Conservation (phyloP, 2,329 filamentous ascomycete species). For the Cryphonectria parasitica region DNA sequence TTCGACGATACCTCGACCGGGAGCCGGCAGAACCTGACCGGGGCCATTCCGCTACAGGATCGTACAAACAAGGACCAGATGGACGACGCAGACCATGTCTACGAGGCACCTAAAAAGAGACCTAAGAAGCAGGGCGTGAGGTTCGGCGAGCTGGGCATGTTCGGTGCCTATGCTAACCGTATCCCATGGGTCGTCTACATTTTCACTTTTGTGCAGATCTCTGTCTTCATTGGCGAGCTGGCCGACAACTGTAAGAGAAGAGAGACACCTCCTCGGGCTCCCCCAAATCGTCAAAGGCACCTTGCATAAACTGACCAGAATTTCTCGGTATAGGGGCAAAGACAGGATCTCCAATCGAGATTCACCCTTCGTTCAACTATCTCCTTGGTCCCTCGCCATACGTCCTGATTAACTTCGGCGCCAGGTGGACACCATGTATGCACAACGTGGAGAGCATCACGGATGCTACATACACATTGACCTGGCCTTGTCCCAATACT, state of each 20-base stretch:
- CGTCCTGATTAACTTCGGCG: conserved; percentile 95
- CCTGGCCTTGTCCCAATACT: conserved; percentile 82
- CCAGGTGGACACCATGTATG: conserved; percentile 93
- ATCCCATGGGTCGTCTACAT: conserved; percentile 83
- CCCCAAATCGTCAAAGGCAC: conserved; percentile 19
- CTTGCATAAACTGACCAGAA: conserved; percentile 27
- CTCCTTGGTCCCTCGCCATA: conserved; percentile 95
- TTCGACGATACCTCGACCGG: conserved; percentile 61
- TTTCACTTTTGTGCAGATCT: conserved; percentile 75
- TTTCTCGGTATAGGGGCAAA: conserved; percentile 58
- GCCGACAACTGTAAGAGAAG: conserved; percentile 74
- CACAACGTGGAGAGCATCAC: conserved; percentile 74
- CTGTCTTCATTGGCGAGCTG: conserved; percentile 87
- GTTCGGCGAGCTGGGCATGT: conserved; percentile 64
- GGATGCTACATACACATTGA: conserved; percentile 50
- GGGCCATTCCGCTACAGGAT: conserved; percentile 62
- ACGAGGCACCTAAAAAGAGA: conserved; percentile 54
- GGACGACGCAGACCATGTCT: conserved; percentile 60
- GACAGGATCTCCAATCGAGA: conserved; percentile 78
- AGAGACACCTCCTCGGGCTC: neutral
- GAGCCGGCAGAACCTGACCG: conserved; percentile 46
- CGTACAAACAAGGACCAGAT: conserved; percentile 46
- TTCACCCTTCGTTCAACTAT: conserved; percentile 85
- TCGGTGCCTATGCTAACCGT: conserved; percentile 57
- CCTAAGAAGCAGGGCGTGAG: conserved; percentile 50